A percentile compares a stretch with the other conserved stretches of the same genome.
Evolutionary conservation across 306 rosid genomes (phyloP).

Genomic region (Lathyrus oleraceus): DNA sequence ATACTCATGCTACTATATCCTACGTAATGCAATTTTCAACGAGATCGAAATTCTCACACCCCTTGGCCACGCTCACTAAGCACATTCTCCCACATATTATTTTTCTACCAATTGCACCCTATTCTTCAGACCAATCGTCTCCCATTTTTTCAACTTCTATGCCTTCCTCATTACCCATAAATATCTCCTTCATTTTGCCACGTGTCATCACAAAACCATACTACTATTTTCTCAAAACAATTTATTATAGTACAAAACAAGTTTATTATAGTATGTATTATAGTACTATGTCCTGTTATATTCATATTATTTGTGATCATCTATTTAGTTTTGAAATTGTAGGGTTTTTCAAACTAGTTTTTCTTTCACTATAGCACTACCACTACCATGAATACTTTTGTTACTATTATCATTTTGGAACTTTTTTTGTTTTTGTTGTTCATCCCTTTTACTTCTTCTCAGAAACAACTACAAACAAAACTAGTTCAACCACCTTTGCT

Average conservation of each 20-base stretch:
- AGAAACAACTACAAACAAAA: slow-evolving; percentile 39
- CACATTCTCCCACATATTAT: slow-evolving; percentile 65
- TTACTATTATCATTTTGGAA: slow-evolving; percentile 24
- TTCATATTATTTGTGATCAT: slow-evolving; percentile 9
- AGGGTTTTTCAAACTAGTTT: background rate
- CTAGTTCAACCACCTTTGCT: slow-evolving; percentile 29
- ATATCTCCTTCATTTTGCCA: slow-evolving; percentile 47
- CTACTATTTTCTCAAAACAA: too few relatives aligned
- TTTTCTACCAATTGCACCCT: slow-evolving; percentile 63
- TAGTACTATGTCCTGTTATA: background rate
- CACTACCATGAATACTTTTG: slow-evolving; percentile 30
- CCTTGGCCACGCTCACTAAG: slow-evolving; percentile 57
- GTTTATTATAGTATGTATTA: background rate
- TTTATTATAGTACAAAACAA: too few relatives aligned
- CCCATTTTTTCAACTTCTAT: slow-evolving; percentile 62
- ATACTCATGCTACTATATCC: slow-evolving; percentile 18
- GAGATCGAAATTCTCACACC: slow-evolving; percentile 58
- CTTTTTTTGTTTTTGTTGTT: slow-evolving; percentile 31
- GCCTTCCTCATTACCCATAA: slow-evolving; percentile 42
- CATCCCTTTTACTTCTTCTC: slow-evolving; percentile 49
- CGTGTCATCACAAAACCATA: slow-evolving; percentile 23
- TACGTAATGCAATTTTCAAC: slow-evolving; percentile 55
- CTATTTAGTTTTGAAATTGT: slow-evolving; percentile 4
- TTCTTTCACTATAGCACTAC: slow-evolving; percentile 6
- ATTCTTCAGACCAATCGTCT: slow-evolving; percentile 85